These are phyloP conservation scores for Aspergillus jensenii DNA, from an alignment of 2,329 filamentous ascomycete genomes.

Conservation along the genomic window DNA sequence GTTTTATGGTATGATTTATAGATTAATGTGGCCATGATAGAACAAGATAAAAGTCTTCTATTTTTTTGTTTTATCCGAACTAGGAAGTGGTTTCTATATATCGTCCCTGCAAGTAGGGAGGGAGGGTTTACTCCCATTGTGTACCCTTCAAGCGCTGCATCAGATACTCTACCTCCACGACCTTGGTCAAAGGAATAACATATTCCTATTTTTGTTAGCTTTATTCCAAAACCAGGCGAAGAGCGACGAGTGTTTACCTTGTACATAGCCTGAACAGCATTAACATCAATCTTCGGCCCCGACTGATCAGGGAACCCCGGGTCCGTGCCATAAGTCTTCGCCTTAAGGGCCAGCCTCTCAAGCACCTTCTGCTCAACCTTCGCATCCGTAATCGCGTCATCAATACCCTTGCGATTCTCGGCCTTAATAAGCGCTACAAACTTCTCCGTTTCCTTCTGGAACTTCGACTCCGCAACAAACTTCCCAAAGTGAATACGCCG, in stretches of 20 bases:
- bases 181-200: conserved; percentile 97
- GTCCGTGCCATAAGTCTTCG: conserved; percentile 89
- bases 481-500: conserved; percentile 96
- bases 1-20: conserved; percentile 1
- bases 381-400: conserved; percentile 83
- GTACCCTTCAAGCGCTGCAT: conserved; percentile 78
- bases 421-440: conserved; percentile 82
- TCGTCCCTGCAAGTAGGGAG: not conserved
- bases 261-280: conserved; percentile 89
- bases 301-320: conserved; percentile 60
- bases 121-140: conserved; percentile 43
- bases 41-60: conserved; percentile 3
- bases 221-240: not conserved
- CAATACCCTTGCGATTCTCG: conserved; percentile 77
- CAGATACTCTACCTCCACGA: conserved; percentile 95
- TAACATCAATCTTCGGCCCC: conserved; percentile 77
- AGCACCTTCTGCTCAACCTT: conserved; percentile 90
- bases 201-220: conserved; percentile 51
- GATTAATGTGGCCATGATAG: conserved; percentile 9
- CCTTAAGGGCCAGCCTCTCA: conserved; percentile 82
- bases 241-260: conserved; percentile 42
- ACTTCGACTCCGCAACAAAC: conserved; percentile 96
- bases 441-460: conserved; percentile 73
- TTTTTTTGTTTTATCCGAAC: not conserved
- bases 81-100: not conserved